Percentiles rank a stretch among this genome's conserved stretches.
These are phyloP conservation scores for Effrenium voratum DNA, from an alignment of 73 alveolate genomes.

Conservation along the genomic window DNA sequence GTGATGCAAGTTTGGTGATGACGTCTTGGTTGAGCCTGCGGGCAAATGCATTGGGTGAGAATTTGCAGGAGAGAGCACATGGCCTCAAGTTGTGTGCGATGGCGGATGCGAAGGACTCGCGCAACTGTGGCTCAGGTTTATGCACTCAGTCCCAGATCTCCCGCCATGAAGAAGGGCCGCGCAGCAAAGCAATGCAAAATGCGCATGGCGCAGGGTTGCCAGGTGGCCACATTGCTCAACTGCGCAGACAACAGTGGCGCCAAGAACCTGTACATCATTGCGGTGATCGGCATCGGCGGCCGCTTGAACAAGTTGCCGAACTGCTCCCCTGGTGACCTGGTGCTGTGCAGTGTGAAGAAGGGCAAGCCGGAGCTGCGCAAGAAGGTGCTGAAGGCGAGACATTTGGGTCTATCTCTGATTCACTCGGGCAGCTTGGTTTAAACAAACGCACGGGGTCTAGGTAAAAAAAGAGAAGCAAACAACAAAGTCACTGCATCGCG, in stretches of 20 bases:
- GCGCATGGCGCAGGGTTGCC: constrained; percentile 95
- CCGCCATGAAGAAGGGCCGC: constrained; percentile 75
- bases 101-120: too few relatives aligned
- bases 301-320: constrained; percentile 95
- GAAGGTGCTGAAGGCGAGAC: constrained; percentile 96
- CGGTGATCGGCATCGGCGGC: constrained; percentile 96
- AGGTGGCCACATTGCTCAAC: constrained; percentile 98
- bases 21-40: too few relatives aligned
- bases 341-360: constrained; percentile 98
- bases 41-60: too few relatives aligned
- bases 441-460: background rate
- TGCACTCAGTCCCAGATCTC: too few relatives aligned
- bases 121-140: too few relatives aligned
- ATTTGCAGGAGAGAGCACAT: too few relatives aligned
- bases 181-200: constrained; percentile 90
- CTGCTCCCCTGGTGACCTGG: constrained; percentile 80
- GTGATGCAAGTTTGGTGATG: too few relatives aligned
- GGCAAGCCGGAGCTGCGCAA: constrained; percentile 99
- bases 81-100: too few relatives aligned
- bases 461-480: background rate
- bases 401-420: too few relatives aligned
- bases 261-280: constrained; percentile 97
- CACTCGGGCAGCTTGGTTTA: background rate
- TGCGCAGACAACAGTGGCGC: constrained; percentile 99
- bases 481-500: constrained; percentile 94